A percentile compares a stretch with the other conserved stretches of the same genome.
phyloP scores from a whole-genome alignment of 768 basidiomycete species.

The Leucocoprinus birnbaumii region DNA sequence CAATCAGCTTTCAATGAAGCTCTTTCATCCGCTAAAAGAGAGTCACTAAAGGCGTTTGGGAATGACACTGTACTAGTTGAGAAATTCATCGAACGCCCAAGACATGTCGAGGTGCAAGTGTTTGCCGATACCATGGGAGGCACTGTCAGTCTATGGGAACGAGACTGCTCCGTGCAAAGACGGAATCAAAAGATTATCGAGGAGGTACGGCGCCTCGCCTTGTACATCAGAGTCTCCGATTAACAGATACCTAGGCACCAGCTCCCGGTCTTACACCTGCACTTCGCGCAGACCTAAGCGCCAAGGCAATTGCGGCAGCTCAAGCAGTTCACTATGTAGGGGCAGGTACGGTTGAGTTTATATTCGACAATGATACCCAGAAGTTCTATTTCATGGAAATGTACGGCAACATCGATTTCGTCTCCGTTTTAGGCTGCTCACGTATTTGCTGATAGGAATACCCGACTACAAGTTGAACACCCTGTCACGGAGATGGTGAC shows the following conservation, averaged over 20 bases:
- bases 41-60: constrained; percentile 85
- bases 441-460: constrained; percentile 58
- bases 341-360: constrained; percentile 95
- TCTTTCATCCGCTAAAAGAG: constrained; percentile 83
- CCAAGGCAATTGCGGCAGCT: constrained; percentile 91
- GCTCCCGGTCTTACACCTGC: constrained; percentile 84
- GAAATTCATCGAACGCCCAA: constrained; percentile 81
- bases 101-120: constrained; percentile 94
- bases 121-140: constrained; percentile 83
- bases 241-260: constrained; percentile 58
- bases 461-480: constrained; percentile 84
- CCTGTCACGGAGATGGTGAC: constrained; percentile 96
- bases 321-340: constrained; percentile 89
- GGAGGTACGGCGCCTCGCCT: constrained; percentile 49
- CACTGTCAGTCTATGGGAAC: constrained; percentile 92
- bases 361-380: constrained; percentile 87
- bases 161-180: constrained; percentile 89
- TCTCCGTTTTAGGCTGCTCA: background rate
- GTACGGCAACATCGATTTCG: constrained; percentile 34
- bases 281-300: constrained; percentile 75
- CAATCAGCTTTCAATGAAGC: constrained; percentile 75
- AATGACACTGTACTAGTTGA: constrained; percentile 86
- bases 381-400: constrained; percentile 97
- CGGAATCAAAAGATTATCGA: constrained; percentile 96
- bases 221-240: background rate